Base-by-base conservation (phyloP, 495 filamentous ascomycete species). In the Talaromyces adpressus region DNA sequence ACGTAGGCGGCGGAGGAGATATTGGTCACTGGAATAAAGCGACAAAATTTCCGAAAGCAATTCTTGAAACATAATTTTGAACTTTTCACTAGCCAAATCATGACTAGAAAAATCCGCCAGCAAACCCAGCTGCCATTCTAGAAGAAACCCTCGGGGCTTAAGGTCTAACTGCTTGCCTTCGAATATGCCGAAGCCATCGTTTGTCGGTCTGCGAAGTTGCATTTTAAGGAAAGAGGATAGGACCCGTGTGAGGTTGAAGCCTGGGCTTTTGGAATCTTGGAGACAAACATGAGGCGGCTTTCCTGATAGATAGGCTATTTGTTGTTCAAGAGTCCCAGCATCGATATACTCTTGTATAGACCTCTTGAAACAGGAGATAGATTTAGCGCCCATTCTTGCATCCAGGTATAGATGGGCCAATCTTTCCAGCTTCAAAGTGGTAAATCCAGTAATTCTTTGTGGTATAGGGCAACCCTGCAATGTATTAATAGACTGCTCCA, bases 91-190 rank as follows among this genome's bases (percentile, higher is more conserved):
- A 16, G 63, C 71, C 9, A 66, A 61, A 25, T 69, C 67, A 23
- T 70, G 67, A 6, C 61, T 30, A 23, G 74, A 70, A 27, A 77
- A 62, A 39, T 79, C 76, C 23, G 69, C 59, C 49, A 81, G 60
- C 8, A 80, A 63, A 12, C 67, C 58, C 59, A 88, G 68, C 65
- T 88, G 84, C 75, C 79, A 84, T 68, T 87, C 85, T 14, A 89
- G 72, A 30, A 88, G 61, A 18, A 80, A 62, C 9, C 79, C 82
- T 65, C 81, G 69, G 59, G 77, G 68, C 23, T 70, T 65, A 16
- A 64, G 16, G 4, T 65, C 45, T 23, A 85, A 68, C 1, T 66
- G 62, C 4, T 71, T 61, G 16, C 79, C 72, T 53, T 87, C 81
- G 61, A 82, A 83, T n/a, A 64, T 36, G 2, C 58, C 39, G 20